A percentile compares a stretch with the other conserved stretches of the same genome.
Conservation (phyloP, 169 alveolate species). For the Cryptosporidium bovis region DNA sequence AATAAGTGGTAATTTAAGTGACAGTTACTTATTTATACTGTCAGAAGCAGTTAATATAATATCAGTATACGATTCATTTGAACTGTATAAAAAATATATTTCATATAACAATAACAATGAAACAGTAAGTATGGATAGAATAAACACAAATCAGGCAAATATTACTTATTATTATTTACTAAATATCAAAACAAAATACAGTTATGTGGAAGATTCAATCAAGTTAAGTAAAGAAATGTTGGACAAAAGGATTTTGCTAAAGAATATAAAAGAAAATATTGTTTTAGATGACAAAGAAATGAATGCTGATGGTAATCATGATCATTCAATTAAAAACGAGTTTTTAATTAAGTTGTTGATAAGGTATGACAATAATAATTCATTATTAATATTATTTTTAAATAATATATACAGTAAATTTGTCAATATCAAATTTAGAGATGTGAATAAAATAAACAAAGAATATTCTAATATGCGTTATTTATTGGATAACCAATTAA, state of each 20-base stretch:
- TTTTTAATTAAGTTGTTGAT: constrained; percentile 70
- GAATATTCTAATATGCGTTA: constrained; percentile 56
- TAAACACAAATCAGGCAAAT: constrained; percentile 43
- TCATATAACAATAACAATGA: constrained; percentile 7
- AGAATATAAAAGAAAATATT: constrained; percentile 70
- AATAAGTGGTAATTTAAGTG: background rate
- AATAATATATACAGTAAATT: constrained; percentile 73
- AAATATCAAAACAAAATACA: constrained; percentile 6
- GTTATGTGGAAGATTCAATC: background rate
- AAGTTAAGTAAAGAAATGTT: background rate
- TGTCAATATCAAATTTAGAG: constrained; percentile 9
- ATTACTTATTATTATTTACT: constrained; percentile 23
- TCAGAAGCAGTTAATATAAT: background rate
- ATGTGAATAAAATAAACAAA: constrained; percentile 35
- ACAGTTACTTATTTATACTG: background rate
- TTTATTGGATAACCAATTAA: constrained; percentile 71
- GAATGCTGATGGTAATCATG: background rate
- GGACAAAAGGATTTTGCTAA: constrained; percentile 11
- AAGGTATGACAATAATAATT: constrained; percentile 43
- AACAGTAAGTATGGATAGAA: constrained; percentile 29
- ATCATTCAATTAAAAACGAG: constrained; percentile 24
- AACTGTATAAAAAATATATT: constrained; percentile 6
- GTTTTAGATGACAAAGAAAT: background rate
- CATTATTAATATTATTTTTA: constrained; percentile 72
- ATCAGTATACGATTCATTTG: constrained; percentile 31